phyloP scores from a whole-genome alignment of 2,329 filamentous ascomycete genomes.

The Arthrobotrys musiformis region DNA sequence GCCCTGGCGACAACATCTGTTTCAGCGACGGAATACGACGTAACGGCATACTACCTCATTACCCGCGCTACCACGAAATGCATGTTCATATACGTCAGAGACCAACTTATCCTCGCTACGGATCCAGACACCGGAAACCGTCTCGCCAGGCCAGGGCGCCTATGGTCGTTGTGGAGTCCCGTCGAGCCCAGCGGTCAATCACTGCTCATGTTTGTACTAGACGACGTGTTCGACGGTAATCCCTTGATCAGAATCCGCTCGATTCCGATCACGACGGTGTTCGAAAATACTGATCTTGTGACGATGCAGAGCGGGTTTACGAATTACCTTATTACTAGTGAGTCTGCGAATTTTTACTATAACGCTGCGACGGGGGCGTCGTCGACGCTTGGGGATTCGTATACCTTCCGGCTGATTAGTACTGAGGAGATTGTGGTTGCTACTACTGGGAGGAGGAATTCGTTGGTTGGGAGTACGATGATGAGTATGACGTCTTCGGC shows the following conservation, averaged over 20 bases:
- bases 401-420: conserved; percentile 23
- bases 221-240: background rate
- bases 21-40: background rate
- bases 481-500: conserved; percentile 35
- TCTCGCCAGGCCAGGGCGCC: background rate
- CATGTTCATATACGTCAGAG: conserved; percentile 31
- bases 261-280: background rate
- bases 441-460: background rate
- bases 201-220: background rate
- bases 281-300: background rate
- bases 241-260: background rate
- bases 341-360: conserved; percentile 26
- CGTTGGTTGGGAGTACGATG: conserved; percentile 19
- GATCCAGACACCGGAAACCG: conserved; percentile 28
- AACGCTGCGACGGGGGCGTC: background rate
- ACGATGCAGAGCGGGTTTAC: background rate
- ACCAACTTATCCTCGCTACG: conserved; percentile 38
- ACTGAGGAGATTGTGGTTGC: background rate
- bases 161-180: background rate
- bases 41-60: conserved; percentile 5
- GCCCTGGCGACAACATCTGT: background rate
- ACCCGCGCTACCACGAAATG: conserved; percentile 10
- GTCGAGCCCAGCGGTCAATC: background rate
- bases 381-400: background rate
- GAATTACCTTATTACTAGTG: background rate